These are phyloP conservation scores for Lactarius psammicola DNA, from an alignment of 768 basidiomycete species.

Conservation along the genomic window DNA sequence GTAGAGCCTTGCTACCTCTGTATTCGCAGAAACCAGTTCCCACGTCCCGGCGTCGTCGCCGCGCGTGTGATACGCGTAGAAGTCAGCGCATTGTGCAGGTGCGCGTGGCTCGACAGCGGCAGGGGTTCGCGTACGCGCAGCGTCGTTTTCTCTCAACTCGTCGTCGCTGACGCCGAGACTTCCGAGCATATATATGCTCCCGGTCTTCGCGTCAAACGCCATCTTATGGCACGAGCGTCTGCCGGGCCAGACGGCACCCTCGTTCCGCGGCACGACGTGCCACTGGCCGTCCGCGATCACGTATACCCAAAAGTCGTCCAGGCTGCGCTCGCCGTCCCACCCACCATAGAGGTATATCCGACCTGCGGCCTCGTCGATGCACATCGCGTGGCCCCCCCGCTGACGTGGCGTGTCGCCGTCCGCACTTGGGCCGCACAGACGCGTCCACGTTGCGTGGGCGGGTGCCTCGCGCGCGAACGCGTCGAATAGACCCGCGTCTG, in stretches of 20 bases:
- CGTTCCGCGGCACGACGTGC: slow-evolving; percentile 53
- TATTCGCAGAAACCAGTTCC: slow-evolving; percentile 68
- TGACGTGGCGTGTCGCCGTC: slow-evolving; percentile 64
- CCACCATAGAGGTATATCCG: slow-evolving; percentile 77
- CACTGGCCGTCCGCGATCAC: slow-evolving; percentile 58
- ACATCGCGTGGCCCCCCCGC: slow-evolving; percentile 82
- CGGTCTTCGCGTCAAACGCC: slow-evolving; percentile 71
- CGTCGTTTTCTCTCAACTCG: slow-evolving; percentile 14
- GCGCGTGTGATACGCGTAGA: slow-evolving; percentile 71
- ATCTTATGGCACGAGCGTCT: slow-evolving; percentile 80
- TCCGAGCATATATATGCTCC: slow-evolving; percentile 71
- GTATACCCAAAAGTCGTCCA: slow-evolving; percentile 82
- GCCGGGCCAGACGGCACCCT: slow-evolving; percentile 63
- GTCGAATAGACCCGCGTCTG: slow-evolving; percentile 59
- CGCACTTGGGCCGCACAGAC: slow-evolving; percentile 56
- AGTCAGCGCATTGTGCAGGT: slow-evolving; percentile 54
- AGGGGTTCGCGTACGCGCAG: slow-evolving; percentile 2
- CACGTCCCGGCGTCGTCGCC: slow-evolving; percentile 64
- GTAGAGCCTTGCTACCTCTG: slow-evolving; percentile 47
- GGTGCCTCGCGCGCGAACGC: slow-evolving; percentile 55
- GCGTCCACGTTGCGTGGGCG: slow-evolving; percentile 61
- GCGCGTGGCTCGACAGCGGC: slow-evolving; percentile 7
- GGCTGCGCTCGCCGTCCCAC: slow-evolving; percentile 67
- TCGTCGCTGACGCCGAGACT: slow-evolving; percentile 57
- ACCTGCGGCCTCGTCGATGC: slow-evolving; percentile 61